Conservation (phyloP, 2,329 filamentous ascomycete species). For the Trematosphaeria pertusa region DNA sequence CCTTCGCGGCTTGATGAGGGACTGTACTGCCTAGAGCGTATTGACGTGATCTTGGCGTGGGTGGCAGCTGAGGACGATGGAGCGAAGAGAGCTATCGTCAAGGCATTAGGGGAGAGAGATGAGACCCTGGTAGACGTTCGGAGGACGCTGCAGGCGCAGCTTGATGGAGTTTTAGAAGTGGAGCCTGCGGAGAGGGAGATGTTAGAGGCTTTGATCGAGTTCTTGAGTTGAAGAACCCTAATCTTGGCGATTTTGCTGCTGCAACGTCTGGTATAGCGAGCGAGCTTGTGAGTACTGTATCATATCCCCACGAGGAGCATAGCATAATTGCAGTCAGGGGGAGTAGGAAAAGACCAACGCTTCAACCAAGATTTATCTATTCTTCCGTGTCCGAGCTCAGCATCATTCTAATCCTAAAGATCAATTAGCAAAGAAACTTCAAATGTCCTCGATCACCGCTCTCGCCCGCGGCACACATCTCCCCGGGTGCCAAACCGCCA, state of each 20-base stretch:
- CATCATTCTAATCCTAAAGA: too few relatives aligned
- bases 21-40: slow-evolving; percentile 79
- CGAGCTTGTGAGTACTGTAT: too few relatives aligned
- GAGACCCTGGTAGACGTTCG: slow-evolving; percentile 70
- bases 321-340: too few relatives aligned
- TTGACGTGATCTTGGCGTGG: slow-evolving; percentile 90
- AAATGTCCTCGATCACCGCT: neutral
- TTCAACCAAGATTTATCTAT: too few relatives aligned
- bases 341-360: too few relatives aligned
- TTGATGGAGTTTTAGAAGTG: slow-evolving; percentile 62
- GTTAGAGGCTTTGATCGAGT: slow-evolving; percentile 63
- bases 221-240: too few relatives aligned
- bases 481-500: slow-evolving; percentile 56
- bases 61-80: slow-evolving; percentile 86
- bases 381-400: too few relatives aligned
- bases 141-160: slow-evolving; percentile 72
- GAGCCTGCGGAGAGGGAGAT: slow-evolving; percentile 67
- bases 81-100: slow-evolving; percentile 69
- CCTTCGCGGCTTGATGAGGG: slow-evolving; percentile 81
- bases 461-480: slow-evolving; percentile 34
- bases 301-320: too few relatives aligned
- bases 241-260: too few relatives aligned
- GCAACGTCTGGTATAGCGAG: too few relatives aligned
- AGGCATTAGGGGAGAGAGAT: slow-evolving; percentile 71
- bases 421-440: too few relatives aligned